phyloP scores from a whole-genome alignment of 2,329 filamentous ascomycete genomes.

The Xylaria sp. region DNA sequence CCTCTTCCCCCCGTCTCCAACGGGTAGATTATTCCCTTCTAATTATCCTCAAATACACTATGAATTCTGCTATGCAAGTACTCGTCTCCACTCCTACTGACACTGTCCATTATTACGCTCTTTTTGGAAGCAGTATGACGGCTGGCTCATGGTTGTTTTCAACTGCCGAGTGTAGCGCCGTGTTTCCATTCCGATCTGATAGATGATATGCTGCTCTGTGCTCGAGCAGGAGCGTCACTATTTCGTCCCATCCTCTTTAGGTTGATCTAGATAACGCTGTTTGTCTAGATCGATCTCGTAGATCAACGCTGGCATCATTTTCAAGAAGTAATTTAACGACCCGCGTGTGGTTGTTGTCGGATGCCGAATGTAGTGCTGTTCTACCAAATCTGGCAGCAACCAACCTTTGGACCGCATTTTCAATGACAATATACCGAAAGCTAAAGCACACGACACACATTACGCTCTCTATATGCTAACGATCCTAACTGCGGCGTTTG shows the following conservation, averaged over 20 bases:
- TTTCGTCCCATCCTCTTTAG: slow-evolving; percentile 11
- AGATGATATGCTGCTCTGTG: not conserved
- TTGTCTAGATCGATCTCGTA: slow-evolving; percentile 1
- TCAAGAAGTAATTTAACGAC: slow-evolving; percentile 6
- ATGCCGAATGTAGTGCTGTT: slow-evolving; percentile 21
- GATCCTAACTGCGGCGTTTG: not conserved
- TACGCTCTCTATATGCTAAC: not conserved
- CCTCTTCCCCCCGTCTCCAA: too few species aligned
- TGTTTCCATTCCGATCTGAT: not conserved
- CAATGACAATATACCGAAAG: not conserved
- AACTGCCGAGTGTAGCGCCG: slow-evolving; percentile 16
- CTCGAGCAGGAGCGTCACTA: slow-evolving; percentile 8
- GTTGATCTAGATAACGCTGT: slow-evolving; percentile 21
- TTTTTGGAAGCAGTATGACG: not conserved
- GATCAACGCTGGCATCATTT: not conserved
- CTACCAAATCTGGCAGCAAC: not conserved
- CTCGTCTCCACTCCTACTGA: too few species aligned
- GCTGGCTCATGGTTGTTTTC: not conserved
- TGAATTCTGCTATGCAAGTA: too few species aligned
- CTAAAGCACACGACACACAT: not conserved
- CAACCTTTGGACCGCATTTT: not conserved
- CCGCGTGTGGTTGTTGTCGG: slow-evolving; percentile 9
- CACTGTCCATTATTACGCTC: too few species aligned
- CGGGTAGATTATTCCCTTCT: too few species aligned
- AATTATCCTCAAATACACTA: too few species aligned